Conservation (phyloP, 164 flowering plant species). For the Piper betle region DNA sequence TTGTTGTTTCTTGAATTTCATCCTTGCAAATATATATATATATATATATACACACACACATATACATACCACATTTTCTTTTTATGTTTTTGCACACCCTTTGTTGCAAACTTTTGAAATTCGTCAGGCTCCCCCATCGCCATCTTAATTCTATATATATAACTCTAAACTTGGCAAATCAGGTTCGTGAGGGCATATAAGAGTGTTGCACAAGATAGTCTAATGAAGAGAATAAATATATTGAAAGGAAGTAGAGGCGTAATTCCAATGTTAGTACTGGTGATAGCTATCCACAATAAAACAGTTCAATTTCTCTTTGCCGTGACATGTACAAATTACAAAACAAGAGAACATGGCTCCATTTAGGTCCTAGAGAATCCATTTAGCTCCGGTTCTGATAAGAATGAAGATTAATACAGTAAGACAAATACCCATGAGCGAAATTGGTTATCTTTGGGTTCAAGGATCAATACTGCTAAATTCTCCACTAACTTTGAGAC, state of each 20-base stretch:
- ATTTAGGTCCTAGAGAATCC: constrained; percentile 5
- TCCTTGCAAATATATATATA: too few species aligned
- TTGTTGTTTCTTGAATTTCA: too few species aligned
- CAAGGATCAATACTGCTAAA: constrained; percentile 1
- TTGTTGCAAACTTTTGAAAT: neutral
- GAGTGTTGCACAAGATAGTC: too few species aligned
- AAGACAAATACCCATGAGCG: constrained; percentile 6
- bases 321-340: constrained; percentile 15
- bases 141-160: neutral
- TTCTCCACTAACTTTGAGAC: constrained; percentile 6
- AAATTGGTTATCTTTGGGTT: neutral
- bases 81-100: neutral
- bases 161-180: neutral
- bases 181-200: neutral
- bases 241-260: neutral
- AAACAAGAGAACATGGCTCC: constrained; percentile 7
- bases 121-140: neutral
- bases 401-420: constrained; percentile 8
- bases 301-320: constrained; percentile 1
- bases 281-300: neutral
- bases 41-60: too few species aligned
- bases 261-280: neutral
- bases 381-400: constrained; percentile 5
- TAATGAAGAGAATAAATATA: too few species aligned
- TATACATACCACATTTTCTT: too few species aligned